These are phyloP conservation scores for Vitis cinerea DNA, from an alignment of 164 flowering plant species.

Conservation along the genomic window DNA sequence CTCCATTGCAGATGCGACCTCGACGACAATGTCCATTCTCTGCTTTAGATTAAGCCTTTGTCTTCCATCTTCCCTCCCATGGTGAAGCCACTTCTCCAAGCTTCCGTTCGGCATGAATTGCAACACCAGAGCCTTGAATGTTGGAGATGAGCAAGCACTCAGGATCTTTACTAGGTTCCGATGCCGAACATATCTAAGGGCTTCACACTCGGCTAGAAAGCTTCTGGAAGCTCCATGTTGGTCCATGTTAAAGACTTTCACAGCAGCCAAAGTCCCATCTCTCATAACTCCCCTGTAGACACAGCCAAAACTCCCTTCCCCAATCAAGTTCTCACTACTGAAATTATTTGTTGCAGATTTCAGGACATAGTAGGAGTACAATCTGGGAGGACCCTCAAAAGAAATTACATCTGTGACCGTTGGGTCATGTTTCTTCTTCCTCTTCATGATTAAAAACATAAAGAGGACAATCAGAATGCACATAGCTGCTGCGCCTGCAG, in stretches of 20 bases:
- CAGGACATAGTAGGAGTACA: slow-evolving; percentile 14
- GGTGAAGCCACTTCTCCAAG: slow-evolving; percentile 11
- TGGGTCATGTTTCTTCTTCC: no score
- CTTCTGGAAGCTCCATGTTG: slow-evolving; percentile 20
- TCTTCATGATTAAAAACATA: no score
- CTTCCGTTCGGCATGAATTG: slow-evolving; percentile 22
- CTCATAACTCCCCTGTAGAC: not conserved
- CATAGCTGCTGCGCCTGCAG: not conserved
- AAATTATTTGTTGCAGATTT: slow-evolving; percentile 7
- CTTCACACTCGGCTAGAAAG: slow-evolving; percentile 26
- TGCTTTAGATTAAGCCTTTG: slow-evolving; percentile 8
- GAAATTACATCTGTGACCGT: not conserved
- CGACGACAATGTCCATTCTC: slow-evolving; percentile 21
- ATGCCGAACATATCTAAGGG: slow-evolving; percentile 19
- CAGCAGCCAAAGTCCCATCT: slow-evolving; percentile 19
- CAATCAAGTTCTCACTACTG: no score
- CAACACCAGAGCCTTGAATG: slow-evolving; percentile 26
- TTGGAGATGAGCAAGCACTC: slow-evolving; percentile 22
- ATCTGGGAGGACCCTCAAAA: slow-evolving; percentile 9
- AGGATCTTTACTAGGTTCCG: slow-evolving; percentile 26
- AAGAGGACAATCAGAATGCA: not conserved
- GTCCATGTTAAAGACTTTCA: slow-evolving; percentile 24
- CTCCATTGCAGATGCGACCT: slow-evolving; percentile 31
- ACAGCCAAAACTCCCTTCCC: no score
- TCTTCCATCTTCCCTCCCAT: not conserved